Evolutionary conservation across 1,139 yeast species (phyloP), one percentile per base, ranked within the genome.

Genomic region (Yarrowia galli): DNA sequence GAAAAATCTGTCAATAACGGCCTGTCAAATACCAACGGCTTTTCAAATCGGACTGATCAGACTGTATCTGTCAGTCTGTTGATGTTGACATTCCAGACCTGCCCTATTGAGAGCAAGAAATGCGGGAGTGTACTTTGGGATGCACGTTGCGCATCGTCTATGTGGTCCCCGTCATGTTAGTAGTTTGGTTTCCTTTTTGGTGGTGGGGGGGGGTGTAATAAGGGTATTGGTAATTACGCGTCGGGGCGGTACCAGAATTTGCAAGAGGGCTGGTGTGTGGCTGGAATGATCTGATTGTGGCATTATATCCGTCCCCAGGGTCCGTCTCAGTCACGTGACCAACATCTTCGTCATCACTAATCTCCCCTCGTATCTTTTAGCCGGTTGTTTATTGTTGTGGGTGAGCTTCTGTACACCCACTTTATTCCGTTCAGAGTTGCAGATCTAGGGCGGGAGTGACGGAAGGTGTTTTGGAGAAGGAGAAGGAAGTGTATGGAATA

Each of bases 391-490:
- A 20, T 32, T 49, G 56, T 49, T 49, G 7, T n/a, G 20, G 23
- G 18, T 5, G 38, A 2, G 15, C 36, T 20, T n/a, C 40, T 49
- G 25, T 20, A 35, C 25, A 9, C 7, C 13, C 16, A 36, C 32
- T 16, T 18, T 49, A 22, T 16, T 5, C 13, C 22, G 35, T 7
- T 5, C 9, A 53, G 23, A 10, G 43, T 53, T 53, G 12, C 7
- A 53, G 60, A 53, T 53, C 60, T 36, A 15, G 60, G 45, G 23
- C 60, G 60, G 60, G 60, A 53, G 36, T 36, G 36, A 53, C 60
- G 60, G 60, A 36, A 35, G 22, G 45, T 53, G 60, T 53, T 53
- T 53, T 5, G 32, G 9, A 28, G 32, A 28, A 1, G 4, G 32
- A 1, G 32, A 8, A 28, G 9, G 32, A 28, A 8, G 4, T 3